These are phyloP conservation scores for Bryoglossum gracile DNA, from an alignment of 495 filamentous ascomycete species.

Conservation along the genomic window DNA sequence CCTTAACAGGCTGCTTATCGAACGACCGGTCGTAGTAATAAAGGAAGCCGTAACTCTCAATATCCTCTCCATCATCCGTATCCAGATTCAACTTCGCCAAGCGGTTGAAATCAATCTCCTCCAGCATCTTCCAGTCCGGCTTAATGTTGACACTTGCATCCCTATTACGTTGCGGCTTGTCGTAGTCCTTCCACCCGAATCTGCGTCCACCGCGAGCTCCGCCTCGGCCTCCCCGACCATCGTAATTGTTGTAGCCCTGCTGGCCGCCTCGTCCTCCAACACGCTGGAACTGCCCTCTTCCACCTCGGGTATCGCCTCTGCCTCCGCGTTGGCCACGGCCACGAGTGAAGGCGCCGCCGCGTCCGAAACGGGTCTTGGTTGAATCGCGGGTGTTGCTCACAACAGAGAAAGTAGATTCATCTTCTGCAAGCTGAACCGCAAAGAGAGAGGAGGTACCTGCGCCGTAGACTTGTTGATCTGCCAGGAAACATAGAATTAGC, in stretches of 20 bases:
- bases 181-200: slow-evolving; percentile 98
- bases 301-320: slow-evolving; percentile 43
- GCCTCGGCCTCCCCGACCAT: slow-evolving; percentile 47
- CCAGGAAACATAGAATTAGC: slow-evolving; percentile 10
- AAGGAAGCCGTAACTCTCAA: slow-evolving; percentile 92
- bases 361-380: slow-evolving; percentile 77
- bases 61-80: slow-evolving; percentile 85
- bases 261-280: slow-evolving; percentile 55
- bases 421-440: slow-evolving; percentile 81
- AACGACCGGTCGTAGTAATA: slow-evolving; percentile 94
- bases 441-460: slow-evolving; percentile 82
- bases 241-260: slow-evolving; percentile 57
- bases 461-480: slow-evolving; percentile 95
- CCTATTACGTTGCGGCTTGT: slow-evolving; percentile 94
- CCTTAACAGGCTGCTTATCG: slow-evolving; percentile 88
- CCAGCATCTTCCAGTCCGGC: slow-evolving; percentile 87
- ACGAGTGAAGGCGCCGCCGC: slow-evolving; percentile 79
- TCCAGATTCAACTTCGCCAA: slow-evolving; percentile 93
- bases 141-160: slow-evolving; percentile 93
- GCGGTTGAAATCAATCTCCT: slow-evolving; percentile 97
- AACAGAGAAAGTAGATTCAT: slow-evolving; percentile 95
- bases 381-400: slow-evolving; percentile 88
- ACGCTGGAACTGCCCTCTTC: slow-evolving; percentile 59
- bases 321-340: slow-evolving; percentile 76
- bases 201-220: slow-evolving; percentile 64